Percentiles rank a stretch among this genome's conserved stretches.
phyloP scores from a whole-genome alignment of 2,329 filamentous ascomycete species.

The Elsinoe australis region DNA sequence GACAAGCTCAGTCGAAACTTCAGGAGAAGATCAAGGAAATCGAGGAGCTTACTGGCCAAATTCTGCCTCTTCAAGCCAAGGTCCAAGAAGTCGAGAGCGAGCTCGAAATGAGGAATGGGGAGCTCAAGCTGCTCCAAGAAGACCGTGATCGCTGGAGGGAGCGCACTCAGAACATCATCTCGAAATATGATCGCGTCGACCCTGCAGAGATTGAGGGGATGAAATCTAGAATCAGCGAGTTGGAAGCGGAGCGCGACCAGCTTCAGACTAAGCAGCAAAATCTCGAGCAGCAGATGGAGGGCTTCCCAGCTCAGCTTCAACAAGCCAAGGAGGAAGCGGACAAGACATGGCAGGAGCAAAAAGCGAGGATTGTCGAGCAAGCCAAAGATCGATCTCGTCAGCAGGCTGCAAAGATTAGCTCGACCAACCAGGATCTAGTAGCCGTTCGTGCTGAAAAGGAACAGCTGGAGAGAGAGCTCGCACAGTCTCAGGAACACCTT shows the following conservation, averaged over 20 bases:
- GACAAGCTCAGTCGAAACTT: slow-evolving; percentile 68
- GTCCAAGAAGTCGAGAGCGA: slow-evolving; percentile 78
- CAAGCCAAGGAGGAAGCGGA: slow-evolving; percentile 37
- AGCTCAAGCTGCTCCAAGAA: slow-evolving; percentile 79
- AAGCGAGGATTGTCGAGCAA: slow-evolving; percentile 39
- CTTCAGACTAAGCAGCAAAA: slow-evolving; percentile 46
- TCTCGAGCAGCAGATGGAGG: slow-evolving; percentile 44
- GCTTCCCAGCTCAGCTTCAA: slow-evolving; percentile 42
- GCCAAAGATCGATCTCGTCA: slow-evolving; percentile 54
- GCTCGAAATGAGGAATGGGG: slow-evolving; percentile 72
- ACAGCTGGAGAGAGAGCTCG: slow-evolving; percentile 56
- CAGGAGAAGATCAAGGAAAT: slow-evolving; percentile 67
- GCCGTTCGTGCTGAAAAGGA: slow-evolving; percentile 55
- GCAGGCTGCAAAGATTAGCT: slow-evolving; percentile 55
- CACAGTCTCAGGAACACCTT: slow-evolving; percentile 25
- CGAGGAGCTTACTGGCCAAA: slow-evolving; percentile 62
- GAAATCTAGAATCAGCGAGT: slow-evolving; percentile 61
- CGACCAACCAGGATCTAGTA: slow-evolving; percentile 44
- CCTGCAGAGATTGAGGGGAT: slow-evolving; percentile 86
- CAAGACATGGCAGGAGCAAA: slow-evolving; percentile 43
- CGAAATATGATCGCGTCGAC: slow-evolving; percentile 92
- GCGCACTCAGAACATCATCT: slow-evolving; percentile 88
- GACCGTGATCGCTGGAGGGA: slow-evolving; percentile 95
- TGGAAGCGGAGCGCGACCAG: slow-evolving; percentile 46
- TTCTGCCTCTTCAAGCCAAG: slow-evolving; percentile 74